phyloP scores from a whole-genome alignment of 2,329 filamentous ascomycete species.

The Karstenula rhodostoma region DNA sequence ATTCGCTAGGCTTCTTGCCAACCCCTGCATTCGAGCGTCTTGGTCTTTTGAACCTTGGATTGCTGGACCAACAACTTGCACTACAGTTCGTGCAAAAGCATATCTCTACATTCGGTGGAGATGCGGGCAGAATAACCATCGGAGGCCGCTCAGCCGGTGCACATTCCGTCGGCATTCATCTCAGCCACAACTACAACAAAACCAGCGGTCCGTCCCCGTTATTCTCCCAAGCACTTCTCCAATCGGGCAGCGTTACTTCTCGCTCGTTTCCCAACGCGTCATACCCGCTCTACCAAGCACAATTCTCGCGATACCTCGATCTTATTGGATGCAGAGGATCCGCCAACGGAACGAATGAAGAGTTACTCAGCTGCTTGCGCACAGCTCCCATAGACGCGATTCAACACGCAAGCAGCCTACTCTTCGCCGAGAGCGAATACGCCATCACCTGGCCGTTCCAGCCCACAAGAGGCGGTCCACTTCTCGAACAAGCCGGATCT shows the following conservation, averaged over 20 bases:
- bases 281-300: slow-evolving; percentile 38
- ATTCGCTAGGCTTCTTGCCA: slow-evolving; percentile 38
- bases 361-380: slow-evolving; percentile 50
- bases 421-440: slow-evolving; percentile 47
- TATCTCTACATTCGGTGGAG: slow-evolving; percentile 51
- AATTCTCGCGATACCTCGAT: slow-evolving; percentile 31
- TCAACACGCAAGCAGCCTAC: slow-evolving; percentile 42
- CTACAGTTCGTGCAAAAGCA: slow-evolving; percentile 50
- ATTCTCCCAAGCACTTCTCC: slow-evolving; percentile 38
- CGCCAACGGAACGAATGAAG: slow-evolving; percentile 37
- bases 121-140: slow-evolving; percentile 46
- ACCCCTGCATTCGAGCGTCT: slow-evolving; percentile 33
- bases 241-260: slow-evolving; percentile 38
- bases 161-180: slow-evolving; percentile 39
- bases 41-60: slow-evolving; percentile 39
- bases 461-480: slow-evolving; percentile 51
- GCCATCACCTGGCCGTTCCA: slow-evolving; percentile 58
- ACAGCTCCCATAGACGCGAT: slow-evolving; percentile 48
- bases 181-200: slow-evolving; percentile 41
- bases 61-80: slow-evolving; percentile 30
- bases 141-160: slow-evolving; percentile 50
- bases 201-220: slow-evolving; percentile 28
- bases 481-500: slow-evolving; percentile 57
- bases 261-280: slow-evolving; percentile 37
- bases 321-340: slow-evolving; percentile 27